These are phyloP conservation scores for Calonectria ilicicola DNA, from an alignment of 2,329 filamentous ascomycete genomes.

Conservation along the genomic window DNA sequence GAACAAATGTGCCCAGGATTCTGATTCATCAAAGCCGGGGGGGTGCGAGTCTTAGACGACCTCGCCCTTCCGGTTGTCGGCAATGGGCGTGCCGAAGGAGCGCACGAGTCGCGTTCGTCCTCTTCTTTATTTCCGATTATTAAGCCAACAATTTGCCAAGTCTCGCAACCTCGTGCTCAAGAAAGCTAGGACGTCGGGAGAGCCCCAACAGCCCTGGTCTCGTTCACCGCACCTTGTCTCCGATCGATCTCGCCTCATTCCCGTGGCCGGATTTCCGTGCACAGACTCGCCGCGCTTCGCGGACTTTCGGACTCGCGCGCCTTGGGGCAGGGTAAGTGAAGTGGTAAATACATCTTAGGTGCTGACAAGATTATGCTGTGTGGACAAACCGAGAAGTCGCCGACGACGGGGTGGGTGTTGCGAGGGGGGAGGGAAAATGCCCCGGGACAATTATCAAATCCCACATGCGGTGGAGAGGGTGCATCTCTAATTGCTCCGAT, in stretches of 20 bases:
- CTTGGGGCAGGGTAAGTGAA: background rate
- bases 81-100: background rate
- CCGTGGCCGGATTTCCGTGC: background rate
- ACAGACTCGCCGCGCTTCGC: background rate
- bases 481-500: background rate
- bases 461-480: background rate
- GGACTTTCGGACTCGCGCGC: background rate
- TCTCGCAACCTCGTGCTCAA: background rate
- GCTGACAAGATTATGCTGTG: conserved; percentile 18
- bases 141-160: conserved; percentile 16
- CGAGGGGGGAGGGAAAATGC: background rate
- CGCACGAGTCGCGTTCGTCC: background rate
- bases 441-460: background rate
- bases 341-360: conserved; percentile 5
- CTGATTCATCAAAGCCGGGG: background rate
- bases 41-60: background rate
- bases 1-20: background rate
- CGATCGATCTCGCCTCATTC: background rate
- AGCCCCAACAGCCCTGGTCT: background rate
- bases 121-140: background rate
- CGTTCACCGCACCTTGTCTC: background rate
- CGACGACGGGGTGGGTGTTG: background rate
- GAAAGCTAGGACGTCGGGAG: background rate
- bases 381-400: conserved; percentile 6
- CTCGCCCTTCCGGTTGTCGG: background rate